A percentile compares a stretch with the other conserved stretches of the same genome.
Conservation (phyloP, 441 rosid species). For the Aquilaria agallochum region DNA sequence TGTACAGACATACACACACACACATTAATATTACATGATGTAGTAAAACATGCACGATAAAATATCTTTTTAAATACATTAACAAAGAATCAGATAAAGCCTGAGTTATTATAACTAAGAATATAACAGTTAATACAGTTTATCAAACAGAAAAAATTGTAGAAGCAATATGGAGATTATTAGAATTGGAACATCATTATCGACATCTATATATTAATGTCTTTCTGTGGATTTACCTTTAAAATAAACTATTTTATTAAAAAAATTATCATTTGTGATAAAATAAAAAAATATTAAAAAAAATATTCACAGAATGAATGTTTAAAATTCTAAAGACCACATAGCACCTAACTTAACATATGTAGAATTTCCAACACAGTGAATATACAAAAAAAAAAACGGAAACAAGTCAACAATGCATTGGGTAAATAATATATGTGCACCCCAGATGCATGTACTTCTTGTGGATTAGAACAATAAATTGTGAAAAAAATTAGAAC, state of each 20-base stretch:
- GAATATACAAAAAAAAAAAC: background rate
- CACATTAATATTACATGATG: slow-evolving; percentile 12
- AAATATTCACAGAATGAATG: background rate
- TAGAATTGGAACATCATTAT: background rate
- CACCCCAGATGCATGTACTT: background rate
- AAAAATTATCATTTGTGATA: too few relatives aligned
- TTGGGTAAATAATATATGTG: background rate
- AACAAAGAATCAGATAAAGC: slow-evolving; percentile 10
- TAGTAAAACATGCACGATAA: background rate
- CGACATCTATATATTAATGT: background rate
- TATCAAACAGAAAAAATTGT: too few relatives aligned
- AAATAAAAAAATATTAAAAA: background rate
- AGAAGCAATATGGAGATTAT: background rate
- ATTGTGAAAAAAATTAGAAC: background rate
- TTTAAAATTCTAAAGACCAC: background rate
- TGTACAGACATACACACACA: background rate
- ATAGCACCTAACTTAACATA: background rate
- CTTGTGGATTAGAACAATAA: too few relatives aligned
- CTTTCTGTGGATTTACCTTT: too few relatives aligned
- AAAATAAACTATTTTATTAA: background rate
- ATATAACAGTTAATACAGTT: too few relatives aligned
- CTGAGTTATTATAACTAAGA: background rate
- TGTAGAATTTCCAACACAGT: background rate
- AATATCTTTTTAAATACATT: slow-evolving; percentile 21
- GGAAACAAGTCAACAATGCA: too few relatives aligned